Evolutionary conservation across 176 grass and related monocot species (phyloP).

Genomic region (Eleusine indica): DNA sequence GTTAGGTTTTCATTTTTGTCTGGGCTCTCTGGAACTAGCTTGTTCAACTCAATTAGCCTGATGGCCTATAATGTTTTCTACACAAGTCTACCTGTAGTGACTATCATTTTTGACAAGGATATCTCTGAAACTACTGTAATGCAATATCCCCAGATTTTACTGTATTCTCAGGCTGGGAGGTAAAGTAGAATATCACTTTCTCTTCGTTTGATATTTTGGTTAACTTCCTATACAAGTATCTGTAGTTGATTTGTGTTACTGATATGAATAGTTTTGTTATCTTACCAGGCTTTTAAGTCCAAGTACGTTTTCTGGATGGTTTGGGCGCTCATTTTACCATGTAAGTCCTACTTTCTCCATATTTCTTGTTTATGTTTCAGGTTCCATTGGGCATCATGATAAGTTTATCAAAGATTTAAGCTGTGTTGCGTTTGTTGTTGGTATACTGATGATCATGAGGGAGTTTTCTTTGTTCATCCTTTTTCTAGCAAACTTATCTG

Average conservation of each 20-base stretch:
- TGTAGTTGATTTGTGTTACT: slow-evolving; percentile 33
- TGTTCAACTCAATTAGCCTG: slow-evolving; percentile 86
- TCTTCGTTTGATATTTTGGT: slow-evolving; percentile 23
- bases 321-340: slow-evolving; percentile 85
- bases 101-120: slow-evolving; percentile 93
- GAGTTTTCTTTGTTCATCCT: neutral
- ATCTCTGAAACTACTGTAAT: slow-evolving; percentile 69
- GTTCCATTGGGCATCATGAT: slow-evolving; percentile 8
- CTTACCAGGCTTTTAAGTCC: slow-evolving; percentile 70
- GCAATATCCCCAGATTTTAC: slow-evolving; percentile 76
- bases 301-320: slow-evolving; percentile 91
- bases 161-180: slow-evolving; percentile 93
- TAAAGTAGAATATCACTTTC: slow-evolving; percentile 39
- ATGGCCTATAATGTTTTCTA: slow-evolving; percentile 99
- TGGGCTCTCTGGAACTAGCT: slow-evolving; percentile 83
- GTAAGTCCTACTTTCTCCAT: slow-evolving; percentile 54
- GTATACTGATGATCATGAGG: neutral
- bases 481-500: neutral
- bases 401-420: slow-evolving; percentile 5
- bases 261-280: slow-evolving; percentile 20
- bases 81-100: slow-evolving; percentile 81
- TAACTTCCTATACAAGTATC: neutral
- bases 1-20: slow-evolving; percentile 78
- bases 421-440: slow-evolving; percentile 7
- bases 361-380: slow-evolving; percentile 17